Evolutionary conservation across 192 early-diverging fungal genomes (phyloP), one percentile per base, ranked within the genome.

Genomic region (Linnemannia exigua): DNA sequence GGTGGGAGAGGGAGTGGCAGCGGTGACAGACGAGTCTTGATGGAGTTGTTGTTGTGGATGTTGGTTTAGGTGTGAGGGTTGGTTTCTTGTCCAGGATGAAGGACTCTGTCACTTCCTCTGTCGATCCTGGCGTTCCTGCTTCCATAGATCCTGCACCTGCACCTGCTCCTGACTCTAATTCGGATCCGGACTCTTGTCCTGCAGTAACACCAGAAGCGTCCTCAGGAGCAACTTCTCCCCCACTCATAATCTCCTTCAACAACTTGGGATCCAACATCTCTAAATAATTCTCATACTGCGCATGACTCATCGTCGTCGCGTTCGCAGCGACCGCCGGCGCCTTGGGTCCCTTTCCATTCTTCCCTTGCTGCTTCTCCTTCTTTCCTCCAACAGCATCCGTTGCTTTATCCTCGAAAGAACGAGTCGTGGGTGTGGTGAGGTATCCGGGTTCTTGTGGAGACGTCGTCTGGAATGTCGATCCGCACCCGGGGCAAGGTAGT

Each of bases 401-500:
- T 44, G 41, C 41, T 9, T 3, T 44, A 44, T 44, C 48, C 58
- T 63, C 22, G 2, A 25, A 11, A 54, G 52, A 9, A 9, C 22
- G 8, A n/a, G 54, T 22, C 11, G 22, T 44, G 16, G 50, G 22
- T 2, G 22, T 2, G 19, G 84, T 73, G 3, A 86, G 63, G 19
- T 86, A 86, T 20, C 84, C 84, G 2, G 84, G 66, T 0, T 79
- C 73, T 31, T 80, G 52, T 1, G 78, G 70, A 1, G 31, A 54
- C 28, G 72, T 66, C 17, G 48, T 77, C 51, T 86, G 84, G 67
- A 86, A 86, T 5, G 77, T 54, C 0, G 78, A 67, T 6, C 84
- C 84, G 38, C 84, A 86, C 52, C 84, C 84, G 6, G 84, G 84
- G 77, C 84, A 86, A n/a, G 78, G 74, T 2, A 73, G 5, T 37